Conservation (phyloP, 495 filamentous ascomycete genomes). For the Terfezia claveryi region DNA sequence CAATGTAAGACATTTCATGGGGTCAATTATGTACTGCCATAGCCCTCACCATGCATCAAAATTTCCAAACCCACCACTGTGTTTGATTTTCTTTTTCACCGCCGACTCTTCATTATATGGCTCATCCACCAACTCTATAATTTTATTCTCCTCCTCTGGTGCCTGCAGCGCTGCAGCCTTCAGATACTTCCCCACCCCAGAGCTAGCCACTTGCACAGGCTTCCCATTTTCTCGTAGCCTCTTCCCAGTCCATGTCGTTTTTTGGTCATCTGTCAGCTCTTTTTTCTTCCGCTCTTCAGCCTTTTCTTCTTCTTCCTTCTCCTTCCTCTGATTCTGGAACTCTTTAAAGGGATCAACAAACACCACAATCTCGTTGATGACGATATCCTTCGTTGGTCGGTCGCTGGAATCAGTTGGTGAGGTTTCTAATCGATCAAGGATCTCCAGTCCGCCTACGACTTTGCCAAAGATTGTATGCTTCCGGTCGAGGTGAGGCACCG, state of each 20-base stretch:
- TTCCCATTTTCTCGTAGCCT: slow-evolving; percentile 39
- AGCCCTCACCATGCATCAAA: slow-evolving; percentile 52
- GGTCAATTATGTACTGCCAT: neutral
- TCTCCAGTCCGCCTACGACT: slow-evolving; percentile 57
- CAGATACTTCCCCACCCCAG: slow-evolving; percentile 63
- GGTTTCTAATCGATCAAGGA: slow-evolving; percentile 50
- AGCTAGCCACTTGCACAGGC: slow-evolving; percentile 25
- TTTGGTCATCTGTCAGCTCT: slow-evolving; percentile 52
- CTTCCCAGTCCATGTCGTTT: slow-evolving; percentile 83
- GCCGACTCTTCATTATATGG: slow-evolving; percentile 38
- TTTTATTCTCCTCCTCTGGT: slow-evolving; percentile 29
- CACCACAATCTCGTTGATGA: slow-evolving; percentile 62
- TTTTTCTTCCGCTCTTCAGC: slow-evolving; percentile 29
- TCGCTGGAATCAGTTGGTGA: slow-evolving; percentile 43
- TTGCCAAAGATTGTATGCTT: slow-evolving; percentile 93
- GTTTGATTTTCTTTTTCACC: slow-evolving; percentile 57
- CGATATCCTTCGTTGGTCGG: slow-evolving; percentile 48
- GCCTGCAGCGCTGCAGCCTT: slow-evolving; percentile 28
- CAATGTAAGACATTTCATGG: no score
- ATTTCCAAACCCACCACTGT: slow-evolving; percentile 68
- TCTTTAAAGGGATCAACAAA: slow-evolving; percentile 94
- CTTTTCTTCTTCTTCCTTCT: slow-evolving; percentile 28
- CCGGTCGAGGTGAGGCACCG: slow-evolving; percentile 60
- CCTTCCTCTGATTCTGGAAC: slow-evolving; percentile 43
- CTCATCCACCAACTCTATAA: slow-evolving; percentile 33